A percentile compares a stretch with the other conserved stretches of the same genome.
These are phyloP conservation scores for Pythium monospermum DNA, from an alignment of 352 stramenopile genomes.

Conservation along the genomic window DNA sequence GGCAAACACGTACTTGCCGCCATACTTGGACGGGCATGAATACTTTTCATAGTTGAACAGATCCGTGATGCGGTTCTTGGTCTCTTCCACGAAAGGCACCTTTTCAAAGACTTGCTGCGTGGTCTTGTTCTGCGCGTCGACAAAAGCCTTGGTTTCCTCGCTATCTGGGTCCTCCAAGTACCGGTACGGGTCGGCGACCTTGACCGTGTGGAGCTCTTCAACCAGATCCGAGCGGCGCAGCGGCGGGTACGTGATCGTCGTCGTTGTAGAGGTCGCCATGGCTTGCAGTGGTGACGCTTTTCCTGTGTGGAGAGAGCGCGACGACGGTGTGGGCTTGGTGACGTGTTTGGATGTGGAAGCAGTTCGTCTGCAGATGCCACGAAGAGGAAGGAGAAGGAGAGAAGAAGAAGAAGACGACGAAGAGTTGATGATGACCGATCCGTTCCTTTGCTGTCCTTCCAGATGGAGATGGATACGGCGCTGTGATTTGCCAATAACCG, in stretches of 20 bases:
- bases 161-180: conserved; percentile 78
- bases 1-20: conserved; percentile 76
- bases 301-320: neutral
- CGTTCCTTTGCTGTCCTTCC: too few relatives aligned
- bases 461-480: neutral
- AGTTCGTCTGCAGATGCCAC: conserved; percentile 17
- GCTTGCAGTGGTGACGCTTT: neutral
- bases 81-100: conserved; percentile 65
- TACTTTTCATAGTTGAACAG: conserved; percentile 90
- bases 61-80: conserved; percentile 71
- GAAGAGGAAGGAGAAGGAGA: conserved; percentile 16
- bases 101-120: conserved; percentile 62
- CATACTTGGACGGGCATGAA: conserved; percentile 67
- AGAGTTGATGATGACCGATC: neutral
- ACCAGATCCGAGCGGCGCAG: conserved; percentile 43
- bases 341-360: conserved; percentile 12
- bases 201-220: conserved; percentile 52
- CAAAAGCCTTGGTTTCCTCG: conserved; percentile 76
- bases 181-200: conserved; percentile 63
- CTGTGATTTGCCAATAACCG: conserved; percentile 2
- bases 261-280: neutral
- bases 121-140: conserved; percentile 66
- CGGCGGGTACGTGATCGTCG: conserved; percentile 35
- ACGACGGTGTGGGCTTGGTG: neutral
- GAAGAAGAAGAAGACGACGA: too few relatives aligned